phyloP scores from a whole-genome alignment of 208 protist genomes.

The Wallacemonas sp. region DNA sequence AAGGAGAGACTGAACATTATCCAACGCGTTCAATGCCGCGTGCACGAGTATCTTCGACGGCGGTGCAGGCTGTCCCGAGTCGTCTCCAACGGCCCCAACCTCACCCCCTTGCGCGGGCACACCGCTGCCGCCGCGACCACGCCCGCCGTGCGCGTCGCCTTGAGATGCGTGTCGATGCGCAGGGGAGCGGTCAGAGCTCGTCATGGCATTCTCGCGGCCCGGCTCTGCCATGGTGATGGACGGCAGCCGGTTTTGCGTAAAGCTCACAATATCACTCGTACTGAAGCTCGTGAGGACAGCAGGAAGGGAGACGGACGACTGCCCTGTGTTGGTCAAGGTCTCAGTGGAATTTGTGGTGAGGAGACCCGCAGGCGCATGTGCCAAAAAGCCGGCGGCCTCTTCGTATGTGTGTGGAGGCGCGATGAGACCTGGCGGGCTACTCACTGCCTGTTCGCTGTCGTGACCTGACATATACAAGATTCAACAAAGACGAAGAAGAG shows the following conservation, averaged over 20 bases:
- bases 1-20: slow-evolving; percentile 8
- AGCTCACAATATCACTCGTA: no score
- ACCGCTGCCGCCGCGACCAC: no score
- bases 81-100: not conserved
- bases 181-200: no score
- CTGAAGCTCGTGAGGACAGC: not conserved
- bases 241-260: not conserved
- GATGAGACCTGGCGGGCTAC: not conserved
- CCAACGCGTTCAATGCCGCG: slow-evolving; percentile 2
- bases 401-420: not conserved
- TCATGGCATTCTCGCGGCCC: no score
- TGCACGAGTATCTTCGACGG: not conserved
- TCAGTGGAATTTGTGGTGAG: not conserved
- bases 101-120: not conserved
- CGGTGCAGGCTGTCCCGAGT: not conserved
- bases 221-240: no score
- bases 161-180: no score
- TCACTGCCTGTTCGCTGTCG: not conserved
- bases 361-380: not conserved
- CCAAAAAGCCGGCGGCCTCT: not conserved
- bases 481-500: not conserved
- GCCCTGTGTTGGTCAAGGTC: not conserved
- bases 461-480: not conserved
- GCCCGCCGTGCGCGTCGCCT: no score
- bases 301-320: not conserved